Percentiles rank a stretch among this genome's conserved stretches.
These are phyloP conservation scores for Miamiensis avidus DNA, from an alignment of 169 alveolate genomes.

Conservation along the genomic window DNA sequence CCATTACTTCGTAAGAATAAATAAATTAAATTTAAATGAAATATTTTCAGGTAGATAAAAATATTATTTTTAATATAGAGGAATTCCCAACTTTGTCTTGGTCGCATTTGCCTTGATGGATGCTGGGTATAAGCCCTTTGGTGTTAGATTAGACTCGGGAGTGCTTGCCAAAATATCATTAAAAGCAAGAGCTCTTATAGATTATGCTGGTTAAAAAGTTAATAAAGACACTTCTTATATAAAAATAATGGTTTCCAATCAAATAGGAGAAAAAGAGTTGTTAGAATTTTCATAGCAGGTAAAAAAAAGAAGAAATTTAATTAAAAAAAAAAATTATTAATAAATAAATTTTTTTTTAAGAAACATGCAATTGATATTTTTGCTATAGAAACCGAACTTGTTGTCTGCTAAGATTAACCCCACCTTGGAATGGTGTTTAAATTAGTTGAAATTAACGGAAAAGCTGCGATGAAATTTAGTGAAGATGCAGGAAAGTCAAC, in stretches of 20 bases:
- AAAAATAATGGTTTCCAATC: slow-evolving; percentile 85
- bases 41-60: too few relatives aligned
- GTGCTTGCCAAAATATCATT: slow-evolving; percentile 81
- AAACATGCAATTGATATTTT: slow-evolving; percentile 88
- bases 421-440: slow-evolving; percentile 93
- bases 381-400: slow-evolving; percentile 93
- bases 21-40: too few relatives aligned
- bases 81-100: slow-evolving; percentile 86
- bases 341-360: background rate
- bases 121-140: slow-evolving; percentile 77
- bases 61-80: too few relatives aligned
- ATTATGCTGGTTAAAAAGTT: slow-evolving; percentile 47
- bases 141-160: slow-evolving; percentile 92
- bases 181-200: slow-evolving; percentile 62
- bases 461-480: slow-evolving; percentile 88
- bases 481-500: slow-evolving; percentile 86
- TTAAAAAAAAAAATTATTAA: background rate
- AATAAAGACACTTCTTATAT: slow-evolving; percentile 42
- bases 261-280: slow-evolving; percentile 77
- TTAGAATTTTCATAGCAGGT: slow-evolving; percentile 19
- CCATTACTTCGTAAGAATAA: slow-evolving; percentile 46
- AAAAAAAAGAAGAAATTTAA: background rate
- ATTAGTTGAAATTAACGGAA: slow-evolving; percentile 85
- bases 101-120: slow-evolving; percentile 86
- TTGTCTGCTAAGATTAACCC: slow-evolving; percentile 94